Evolutionary conservation across 345 rosid species (phyloP).

Genomic region (Citrus sinensis): DVS_A1.0 CM039166.1:24520501-24521000

Average conservation of each 20-base stretch:
- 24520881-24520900: slow-evolving; percentile 85
- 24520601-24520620: slow-evolving; percentile 87
- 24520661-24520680: slow-evolving; percentile 56
- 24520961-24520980: slow-evolving; percentile 92
- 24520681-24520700: slow-evolving; percentile 62
- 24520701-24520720: slow-evolving; percentile 94
- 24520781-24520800: slow-evolving; percentile 83
- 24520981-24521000: slow-evolving; percentile 93
- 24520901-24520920: slow-evolving; percentile 51
- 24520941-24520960: slow-evolving; percentile 96
- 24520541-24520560: slow-evolving; percentile 80
- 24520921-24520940: slow-evolving; percentile 92
- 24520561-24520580: slow-evolving; percentile 75
- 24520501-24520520: slow-evolving; percentile 43
- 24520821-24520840: slow-evolving; percentile 89
- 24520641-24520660: slow-evolving; percentile 82
- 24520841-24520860: slow-evolving; percentile 85
- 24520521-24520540: slow-evolving; percentile 60
- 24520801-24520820: slow-evolving; percentile 87
- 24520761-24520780: slow-evolving; percentile 98
- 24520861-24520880: slow-evolving; percentile 98
- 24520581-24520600: slow-evolving; percentile 76
- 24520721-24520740: slow-evolving; percentile 89
- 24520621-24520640: slow-evolving; percentile 95
- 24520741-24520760: slow-evolving; percentile 90